Evolutionary conservation across 192 early-diverging fungal genomes (phyloP).

Genomic region (Backusella circina): DNA sequence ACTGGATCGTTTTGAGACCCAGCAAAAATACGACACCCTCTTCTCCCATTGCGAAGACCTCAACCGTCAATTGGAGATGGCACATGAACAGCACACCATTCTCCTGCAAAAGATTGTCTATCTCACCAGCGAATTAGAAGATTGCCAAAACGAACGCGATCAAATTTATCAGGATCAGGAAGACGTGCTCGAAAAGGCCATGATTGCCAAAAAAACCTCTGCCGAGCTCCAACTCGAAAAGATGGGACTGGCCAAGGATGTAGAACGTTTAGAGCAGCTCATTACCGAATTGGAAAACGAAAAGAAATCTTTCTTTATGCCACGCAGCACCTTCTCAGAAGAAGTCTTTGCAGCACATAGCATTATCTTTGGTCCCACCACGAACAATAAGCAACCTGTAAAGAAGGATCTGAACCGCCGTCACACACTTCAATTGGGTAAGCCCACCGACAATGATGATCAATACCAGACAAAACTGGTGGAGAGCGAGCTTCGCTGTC

Average conservation of each 20-base stretch:
- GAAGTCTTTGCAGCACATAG: constrained; percentile 28
- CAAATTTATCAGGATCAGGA: constrained; percentile 27
- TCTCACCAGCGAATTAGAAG: constrained; percentile 24
- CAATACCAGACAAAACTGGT: constrained; percentile 21
- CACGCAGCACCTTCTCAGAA: constrained; percentile 18
- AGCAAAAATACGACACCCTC: constrained; percentile 31
- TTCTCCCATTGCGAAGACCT: constrained; percentile 21
- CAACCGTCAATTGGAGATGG: constrained; percentile 8
- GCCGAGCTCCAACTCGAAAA: constrained; percentile 32
- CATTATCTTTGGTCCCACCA: background rate
- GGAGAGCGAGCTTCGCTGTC: constrained; percentile 31
- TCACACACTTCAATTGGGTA: constrained; percentile 8
- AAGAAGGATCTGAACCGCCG: constrained; percentile 11
- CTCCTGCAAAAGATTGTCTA: constrained; percentile 15
- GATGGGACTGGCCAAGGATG: constrained; percentile 12
- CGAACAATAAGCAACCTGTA: background rate
- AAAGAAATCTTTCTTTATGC: constrained; percentile 25
- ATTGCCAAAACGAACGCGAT: constrained; percentile 21
- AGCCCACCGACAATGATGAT: background rate
- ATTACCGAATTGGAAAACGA: constrained; percentile 23
- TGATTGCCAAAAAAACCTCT: constrained; percentile 24
- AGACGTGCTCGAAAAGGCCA: constrained; percentile 21
- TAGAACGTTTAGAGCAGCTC: constrained; percentile 17
- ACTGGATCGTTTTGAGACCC: constrained; percentile 32
- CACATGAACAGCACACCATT: constrained; percentile 15